phyloP scores from a whole-genome alignment of 116 monocot species.

The Cymodocea nodosa region DNA sequence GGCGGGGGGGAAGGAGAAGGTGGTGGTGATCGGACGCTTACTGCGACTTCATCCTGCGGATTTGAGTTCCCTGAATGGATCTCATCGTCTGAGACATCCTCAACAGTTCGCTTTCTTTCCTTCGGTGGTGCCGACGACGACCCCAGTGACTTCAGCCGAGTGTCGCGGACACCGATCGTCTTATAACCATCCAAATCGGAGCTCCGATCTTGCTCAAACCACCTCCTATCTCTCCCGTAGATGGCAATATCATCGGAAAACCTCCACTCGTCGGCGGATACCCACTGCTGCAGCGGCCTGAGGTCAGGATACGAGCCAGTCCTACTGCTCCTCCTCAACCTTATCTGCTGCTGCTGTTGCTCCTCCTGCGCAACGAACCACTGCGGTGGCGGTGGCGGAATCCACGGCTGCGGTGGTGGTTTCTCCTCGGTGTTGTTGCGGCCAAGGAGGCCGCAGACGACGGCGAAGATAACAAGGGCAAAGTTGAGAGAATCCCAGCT shows the following conservation, averaged over 20 bases:
- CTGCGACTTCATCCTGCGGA: not conserved
- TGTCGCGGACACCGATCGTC: slow-evolving; percentile 21
- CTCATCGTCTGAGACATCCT: not conserved
- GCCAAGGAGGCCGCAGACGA: slow-evolving; percentile 54
- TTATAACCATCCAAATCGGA: slow-evolving; percentile 5
- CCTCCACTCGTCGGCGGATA: slow-evolving; percentile 13
- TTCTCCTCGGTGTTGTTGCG: slow-evolving; percentile 10
- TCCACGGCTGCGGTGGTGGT: not conserved
- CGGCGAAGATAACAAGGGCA: slow-evolving; percentile 58
- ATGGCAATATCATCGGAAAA: slow-evolving; percentile 36
- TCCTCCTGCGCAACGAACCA: not conserved
- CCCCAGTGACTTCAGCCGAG: slow-evolving; percentile 7
- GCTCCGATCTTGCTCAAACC: not conserved
- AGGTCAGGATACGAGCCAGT: slow-evolving; percentile 77
- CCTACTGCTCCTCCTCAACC: slow-evolving; percentile 32
- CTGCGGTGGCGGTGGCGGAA: not conserved
- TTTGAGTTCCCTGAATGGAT: not conserved
- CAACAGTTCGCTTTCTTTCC: not conserved
- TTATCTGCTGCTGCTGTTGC: not conserved
- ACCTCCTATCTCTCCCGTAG: not conserved
- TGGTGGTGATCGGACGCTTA: not conserved
- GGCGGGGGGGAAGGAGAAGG: slow-evolving; percentile 6
- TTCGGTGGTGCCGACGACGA: slow-evolving; percentile 4
- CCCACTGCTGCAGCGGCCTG: slow-evolving; percentile 15
- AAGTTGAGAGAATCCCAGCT: slow-evolving; percentile 70